phyloP scores from a whole-genome alignment of 2,329 filamentous ascomycete genomes.

The Ampelomyces quisqualis region DNA sequence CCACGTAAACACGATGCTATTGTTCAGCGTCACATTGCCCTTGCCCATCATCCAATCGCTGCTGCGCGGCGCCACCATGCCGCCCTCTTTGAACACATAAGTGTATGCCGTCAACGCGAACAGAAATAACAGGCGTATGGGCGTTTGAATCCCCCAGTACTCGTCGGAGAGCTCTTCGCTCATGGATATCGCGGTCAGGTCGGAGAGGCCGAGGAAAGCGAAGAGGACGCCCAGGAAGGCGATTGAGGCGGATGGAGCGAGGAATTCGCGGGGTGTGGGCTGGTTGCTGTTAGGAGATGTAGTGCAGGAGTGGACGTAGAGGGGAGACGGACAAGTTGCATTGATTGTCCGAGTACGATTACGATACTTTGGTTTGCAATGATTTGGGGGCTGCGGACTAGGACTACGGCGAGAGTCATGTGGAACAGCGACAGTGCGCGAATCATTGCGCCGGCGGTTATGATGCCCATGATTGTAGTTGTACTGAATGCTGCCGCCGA shows the following conservation, averaged over 20 bases:
- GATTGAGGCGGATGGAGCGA: conserved; percentile 67
- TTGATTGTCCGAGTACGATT: conserved; percentile 77
- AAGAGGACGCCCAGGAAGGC: conserved; percentile 69
- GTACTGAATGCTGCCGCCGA: not conserved
- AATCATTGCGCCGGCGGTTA: conserved; percentile 79
- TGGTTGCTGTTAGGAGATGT: conserved; percentile 33
- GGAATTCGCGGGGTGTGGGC: conserved; percentile 68
- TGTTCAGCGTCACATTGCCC: conserved; percentile 68
- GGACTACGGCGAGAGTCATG: conserved; percentile 78
- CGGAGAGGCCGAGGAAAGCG: conserved; percentile 56
- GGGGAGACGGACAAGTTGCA: conserved; percentile 68
- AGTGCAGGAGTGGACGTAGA: not conserved
- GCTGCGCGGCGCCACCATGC: conserved; percentile 46
- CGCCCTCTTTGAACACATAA: conserved; percentile 60
- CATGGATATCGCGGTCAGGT: conserved; percentile 51
- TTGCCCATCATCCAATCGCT: conserved; percentile 27
- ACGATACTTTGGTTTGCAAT: conserved; percentile 80
- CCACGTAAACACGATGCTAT: conserved; percentile 81
- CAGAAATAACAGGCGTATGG: conserved; percentile 65
- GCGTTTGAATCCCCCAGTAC: conserved; percentile 57
- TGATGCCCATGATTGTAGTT: conserved; percentile 66
- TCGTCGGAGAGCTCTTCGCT: conserved; percentile 46
- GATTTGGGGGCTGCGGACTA: conserved; percentile 70
- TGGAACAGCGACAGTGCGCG: conserved; percentile 81
- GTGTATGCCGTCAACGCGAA: conserved; percentile 64